phyloP scores from a whole-genome alignment of 192 early-diverging fungal species.

The Coemansia sp. region DNA sequence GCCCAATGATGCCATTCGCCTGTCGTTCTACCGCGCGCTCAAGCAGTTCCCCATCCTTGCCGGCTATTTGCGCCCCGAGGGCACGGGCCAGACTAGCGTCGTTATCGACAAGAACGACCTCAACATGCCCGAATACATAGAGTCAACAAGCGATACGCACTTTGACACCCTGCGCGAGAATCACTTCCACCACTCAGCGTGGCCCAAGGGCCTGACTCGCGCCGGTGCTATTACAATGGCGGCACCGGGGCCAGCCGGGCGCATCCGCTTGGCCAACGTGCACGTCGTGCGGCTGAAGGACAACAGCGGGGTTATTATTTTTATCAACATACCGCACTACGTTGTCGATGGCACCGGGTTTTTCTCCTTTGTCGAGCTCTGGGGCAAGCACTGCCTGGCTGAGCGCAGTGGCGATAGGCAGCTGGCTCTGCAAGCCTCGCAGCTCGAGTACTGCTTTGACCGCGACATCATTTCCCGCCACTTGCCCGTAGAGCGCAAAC shows the following conservation, averaged over 20 bases:
- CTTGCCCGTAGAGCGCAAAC: slow-evolving; percentile 32
- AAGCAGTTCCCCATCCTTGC: slow-evolving; percentile 31
- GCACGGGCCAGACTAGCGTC: slow-evolving; percentile 14
- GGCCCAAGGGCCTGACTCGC: slow-evolving; percentile 35
- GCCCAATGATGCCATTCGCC: slow-evolving; percentile 24
- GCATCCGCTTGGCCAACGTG: slow-evolving; percentile 27
- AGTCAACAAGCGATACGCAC: slow-evolving; percentile 17
- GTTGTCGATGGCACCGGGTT: slow-evolving; percentile 43
- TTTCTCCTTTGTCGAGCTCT: slow-evolving; percentile 42
- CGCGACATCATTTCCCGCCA: slow-evolving; percentile 26
- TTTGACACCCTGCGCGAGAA: slow-evolving; percentile 14
- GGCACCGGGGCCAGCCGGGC: neutral
- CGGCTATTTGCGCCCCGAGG: slow-evolving; percentile 21
- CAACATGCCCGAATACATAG: slow-evolving; percentile 49
- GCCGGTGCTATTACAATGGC: slow-evolving; percentile 33
- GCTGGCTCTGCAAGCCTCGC: neutral
- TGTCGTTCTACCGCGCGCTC: slow-evolving; percentile 38
- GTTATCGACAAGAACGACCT: slow-evolving; percentile 26
- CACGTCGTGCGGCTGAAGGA: slow-evolving; percentile 31
- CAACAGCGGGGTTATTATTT: slow-evolving; percentile 39
- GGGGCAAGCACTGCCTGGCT: slow-evolving; percentile 29
- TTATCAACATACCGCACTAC: slow-evolving; percentile 46
- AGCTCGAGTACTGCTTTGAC: slow-evolving; percentile 31
- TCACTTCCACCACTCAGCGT: slow-evolving; percentile 40
- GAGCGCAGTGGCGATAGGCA: neutral